A percentile compares a stretch with the other conserved stretches of the same genome.
Evolutionary conservation across 2,329 filamentous ascomycete species (phyloP).

Genomic region (Fusarium setosum): DNA sequence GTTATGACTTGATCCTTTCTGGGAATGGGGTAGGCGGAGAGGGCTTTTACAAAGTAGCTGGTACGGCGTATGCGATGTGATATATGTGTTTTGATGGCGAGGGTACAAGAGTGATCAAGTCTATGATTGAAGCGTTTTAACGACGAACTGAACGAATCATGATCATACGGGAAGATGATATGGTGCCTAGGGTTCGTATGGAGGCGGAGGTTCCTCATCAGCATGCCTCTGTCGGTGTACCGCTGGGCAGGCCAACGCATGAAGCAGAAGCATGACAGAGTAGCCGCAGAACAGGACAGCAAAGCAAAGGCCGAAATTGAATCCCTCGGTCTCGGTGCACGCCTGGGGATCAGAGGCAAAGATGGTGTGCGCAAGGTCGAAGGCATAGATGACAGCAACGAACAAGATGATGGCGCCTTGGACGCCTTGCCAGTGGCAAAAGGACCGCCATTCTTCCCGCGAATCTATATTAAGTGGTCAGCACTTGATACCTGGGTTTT

Average conservation of each 20-base stretch:
- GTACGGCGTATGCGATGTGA: too few species aligned
- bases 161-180: neutral
- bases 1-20: too few species aligned
- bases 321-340: neutral
- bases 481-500: neutral
- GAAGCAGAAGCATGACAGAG: neutral
- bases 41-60: too few species aligned
- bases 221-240: neutral
- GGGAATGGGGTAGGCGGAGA: too few species aligned
- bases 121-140: neutral
- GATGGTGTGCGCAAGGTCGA: neutral
- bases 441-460: neutral
- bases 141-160: neutral
- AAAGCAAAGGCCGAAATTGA: neutral
- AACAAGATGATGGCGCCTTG: neutral
- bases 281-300: neutral
- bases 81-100: too few species aligned
- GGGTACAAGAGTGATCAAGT: too few species aligned
- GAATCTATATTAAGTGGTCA: neutral
- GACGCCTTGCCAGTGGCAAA: neutral
- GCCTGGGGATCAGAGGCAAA: neutral
- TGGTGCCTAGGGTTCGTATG: neutral
- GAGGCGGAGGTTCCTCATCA: neutral
- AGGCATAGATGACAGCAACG: neutral
- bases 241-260: neutral